Evolutionary conservation across 1,284 basidiomycete species (phyloP).

Genomic region (Trametes polyzona): DNA sequence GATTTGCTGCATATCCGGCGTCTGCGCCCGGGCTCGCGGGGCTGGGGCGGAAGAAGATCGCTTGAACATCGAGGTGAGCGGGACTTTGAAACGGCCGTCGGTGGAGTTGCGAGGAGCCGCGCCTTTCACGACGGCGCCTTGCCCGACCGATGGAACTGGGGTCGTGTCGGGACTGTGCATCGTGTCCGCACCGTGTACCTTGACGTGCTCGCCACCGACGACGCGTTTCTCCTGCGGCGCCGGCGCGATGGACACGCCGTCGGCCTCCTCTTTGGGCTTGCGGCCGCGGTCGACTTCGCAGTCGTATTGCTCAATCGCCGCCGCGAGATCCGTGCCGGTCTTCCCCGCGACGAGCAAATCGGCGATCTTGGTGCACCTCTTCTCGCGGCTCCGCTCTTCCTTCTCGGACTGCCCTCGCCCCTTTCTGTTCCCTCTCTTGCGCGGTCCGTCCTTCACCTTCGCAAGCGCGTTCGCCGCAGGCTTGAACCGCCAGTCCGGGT

Average conservation of each 20-base stretch:
- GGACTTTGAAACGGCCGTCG: constrained; percentile 46
- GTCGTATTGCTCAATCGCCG: constrained; percentile 50
- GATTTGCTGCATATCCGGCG: constrained; percentile 7
- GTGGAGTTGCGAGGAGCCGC: constrained; percentile 35
- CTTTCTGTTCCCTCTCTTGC: constrained; percentile 33
- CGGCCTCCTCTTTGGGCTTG: constrained; percentile 30
- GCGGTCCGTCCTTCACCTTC: constrained; percentile 47
- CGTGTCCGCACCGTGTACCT: constrained; percentile 5
- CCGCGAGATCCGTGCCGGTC: constrained; percentile 50
- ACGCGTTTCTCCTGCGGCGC: constrained; percentile 8
- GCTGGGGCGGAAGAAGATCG: constrained; percentile 60
- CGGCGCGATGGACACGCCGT: constrained; percentile 18
- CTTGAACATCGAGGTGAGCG: constrained; percentile 62
- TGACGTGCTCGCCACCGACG: constrained; percentile 4
- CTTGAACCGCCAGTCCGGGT: constrained; percentile 78
- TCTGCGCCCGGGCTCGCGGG: constrained; percentile 32
- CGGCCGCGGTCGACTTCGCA: constrained; percentile 25
- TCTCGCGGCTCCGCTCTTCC: constrained; percentile 40
- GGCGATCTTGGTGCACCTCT: constrained; percentile 54
- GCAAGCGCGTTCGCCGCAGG: constrained; percentile 60
- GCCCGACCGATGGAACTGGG: constrained; percentile 17
- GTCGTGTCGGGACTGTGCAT: background rate
- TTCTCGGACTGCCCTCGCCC: constrained; percentile 48
- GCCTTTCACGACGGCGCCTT: constrained; percentile 32
- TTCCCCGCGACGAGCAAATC: constrained; percentile 55